A percentile compares a stretch with the other conserved stretches of the same genome.
These are phyloP conservation scores for Solanum hybrid DNA, from an alignment of 305 asterid genomes.

Conservation along the genomic window DNA sequence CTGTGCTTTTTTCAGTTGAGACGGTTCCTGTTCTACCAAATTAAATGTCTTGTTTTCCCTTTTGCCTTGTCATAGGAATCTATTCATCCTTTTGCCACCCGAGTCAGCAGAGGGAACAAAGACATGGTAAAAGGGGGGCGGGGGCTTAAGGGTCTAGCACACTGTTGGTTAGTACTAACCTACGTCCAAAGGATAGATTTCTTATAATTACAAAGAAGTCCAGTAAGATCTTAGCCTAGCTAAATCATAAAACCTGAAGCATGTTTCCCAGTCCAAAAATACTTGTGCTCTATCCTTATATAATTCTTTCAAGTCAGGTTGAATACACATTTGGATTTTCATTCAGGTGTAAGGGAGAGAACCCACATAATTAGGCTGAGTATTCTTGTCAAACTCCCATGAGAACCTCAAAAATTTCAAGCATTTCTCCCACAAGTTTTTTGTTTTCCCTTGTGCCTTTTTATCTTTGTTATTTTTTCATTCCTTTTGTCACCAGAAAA, in stretches of 20 bases:
- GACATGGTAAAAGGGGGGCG: not conserved
- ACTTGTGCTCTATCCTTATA: not conserved
- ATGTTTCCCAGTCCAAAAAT: not conserved
- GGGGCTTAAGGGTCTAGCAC: not conserved
- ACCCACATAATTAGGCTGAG: not conserved
- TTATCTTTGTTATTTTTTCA: not conserved
- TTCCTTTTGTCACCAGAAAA: not conserved
- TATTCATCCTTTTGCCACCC: not conserved
- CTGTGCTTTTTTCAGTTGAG: not conserved
- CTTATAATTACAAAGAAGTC: not conserved
- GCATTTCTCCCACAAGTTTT: not conserved
- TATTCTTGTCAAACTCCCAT: not conserved
- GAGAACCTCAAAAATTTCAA: not conserved
- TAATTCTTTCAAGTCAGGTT: not conserved
- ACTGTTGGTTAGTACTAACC: not conserved
- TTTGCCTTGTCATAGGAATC: not conserved
- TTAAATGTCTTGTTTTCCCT: not conserved
- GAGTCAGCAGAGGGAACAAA: not conserved
- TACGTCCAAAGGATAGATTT: not conserved
- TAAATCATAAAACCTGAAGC: not conserved
- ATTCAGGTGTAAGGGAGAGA: not conserved
- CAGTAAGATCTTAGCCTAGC: not conserved
- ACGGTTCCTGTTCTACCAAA: not conserved
- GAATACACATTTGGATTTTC: not conserved
- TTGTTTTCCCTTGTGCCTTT: not conserved